Conservation (phyloP, 192 early-diverging fungal species). For the Coemansia sp. region DNA sequence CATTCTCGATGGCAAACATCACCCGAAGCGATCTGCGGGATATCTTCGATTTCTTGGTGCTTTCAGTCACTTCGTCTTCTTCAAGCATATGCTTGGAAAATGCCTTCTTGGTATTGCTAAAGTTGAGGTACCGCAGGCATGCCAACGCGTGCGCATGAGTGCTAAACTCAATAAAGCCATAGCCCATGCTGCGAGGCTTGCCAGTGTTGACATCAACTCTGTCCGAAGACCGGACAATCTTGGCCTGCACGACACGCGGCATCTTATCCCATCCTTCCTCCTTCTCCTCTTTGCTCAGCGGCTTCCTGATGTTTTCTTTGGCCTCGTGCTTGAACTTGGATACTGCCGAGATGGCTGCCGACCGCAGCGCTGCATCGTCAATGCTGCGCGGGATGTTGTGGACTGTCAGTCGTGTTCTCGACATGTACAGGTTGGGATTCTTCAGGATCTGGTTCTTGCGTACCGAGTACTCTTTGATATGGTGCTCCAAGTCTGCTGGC, state of each 20-base stretch:
- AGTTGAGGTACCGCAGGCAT: slow-evolving; percentile 88
- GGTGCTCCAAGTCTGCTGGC: slow-evolving; percentile 79
- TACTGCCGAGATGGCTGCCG: slow-evolving; percentile 60
- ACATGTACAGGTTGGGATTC: slow-evolving; percentile 89
- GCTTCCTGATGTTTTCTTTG: slow-evolving; percentile 56
- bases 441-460: slow-evolving; percentile 76
- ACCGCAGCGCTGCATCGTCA: slow-evolving; percentile 69
- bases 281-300: slow-evolving; percentile 61
- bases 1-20: slow-evolving; percentile 92
- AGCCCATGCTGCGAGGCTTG: slow-evolving; percentile 74
- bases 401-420: slow-evolving; percentile 84
- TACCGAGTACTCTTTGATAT: slow-evolving; percentile 69
- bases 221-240: slow-evolving; percentile 76
- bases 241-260: slow-evolving; percentile 68
- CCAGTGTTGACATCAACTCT: slow-evolving; percentile 73
- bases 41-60: slow-evolving; percentile 28
- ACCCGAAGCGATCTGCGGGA: slow-evolving; percentile 55
- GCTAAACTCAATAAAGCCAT: slow-evolving; percentile 89
- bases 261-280: slow-evolving; percentile 62
- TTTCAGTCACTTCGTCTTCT: slow-evolving; percentile 14
- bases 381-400: slow-evolving; percentile 76
- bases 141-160: slow-evolving; percentile 89
- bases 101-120: slow-evolving; percentile 63
- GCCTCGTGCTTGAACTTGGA: slow-evolving; percentile 73
- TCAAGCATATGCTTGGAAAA: slow-evolving; percentile 56